Base-by-base conservation (phyloP, 169 alveolate species). In the Plasmodium gonderi region DNA sequence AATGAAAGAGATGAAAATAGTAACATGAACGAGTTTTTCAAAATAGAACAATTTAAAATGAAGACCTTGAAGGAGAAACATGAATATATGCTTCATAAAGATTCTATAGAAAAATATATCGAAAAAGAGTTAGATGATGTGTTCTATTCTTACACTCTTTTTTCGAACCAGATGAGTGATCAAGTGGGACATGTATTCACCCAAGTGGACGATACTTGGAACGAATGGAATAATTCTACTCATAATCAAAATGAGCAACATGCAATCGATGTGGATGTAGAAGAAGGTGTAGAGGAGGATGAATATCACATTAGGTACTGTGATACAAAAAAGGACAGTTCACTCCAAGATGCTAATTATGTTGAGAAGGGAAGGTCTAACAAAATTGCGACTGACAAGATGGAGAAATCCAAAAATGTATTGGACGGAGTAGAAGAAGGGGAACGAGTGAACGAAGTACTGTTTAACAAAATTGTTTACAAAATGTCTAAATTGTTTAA, bases 11-110 rank as follows among this genome's bases (percentile, higher is more conserved):
- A 77, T 72, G 72, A 79, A 5, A 6, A 1, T 17, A 23, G 45
- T 14, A 45, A 91, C 40, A 91, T 83, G 90, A 85, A 83, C 9
- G 95, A 91, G 31, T 69, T 83, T 5, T 72, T 67, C 31, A 76
- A 77, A 91, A 79, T 83, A 4, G 92, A 91, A 9, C 95, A 83
- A 36, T 83, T 91, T 38, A 82, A 91, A 69, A 79, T 67, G 33
- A 79, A 23, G 17, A 23, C 81, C n/a, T 23, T 74, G 23, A 64
- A 91, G 54, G 80, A 90, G 44, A 90, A 74, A 64, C 65, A n/a
- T 5, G 45, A 76, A 11, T 20, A 23, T 29, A 44, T 74, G 20
- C 12, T 51, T 20, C 33, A 77, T 14, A 60, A 68, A 17, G 94
- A 90, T 9, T 47, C 44, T 45, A 67, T 74, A 17, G 77, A 75